These are phyloP conservation scores for Nevesoporus exiguus DNA, from an alignment of 768 basidiomycete genomes.

Conservation along the genomic window DNA sequence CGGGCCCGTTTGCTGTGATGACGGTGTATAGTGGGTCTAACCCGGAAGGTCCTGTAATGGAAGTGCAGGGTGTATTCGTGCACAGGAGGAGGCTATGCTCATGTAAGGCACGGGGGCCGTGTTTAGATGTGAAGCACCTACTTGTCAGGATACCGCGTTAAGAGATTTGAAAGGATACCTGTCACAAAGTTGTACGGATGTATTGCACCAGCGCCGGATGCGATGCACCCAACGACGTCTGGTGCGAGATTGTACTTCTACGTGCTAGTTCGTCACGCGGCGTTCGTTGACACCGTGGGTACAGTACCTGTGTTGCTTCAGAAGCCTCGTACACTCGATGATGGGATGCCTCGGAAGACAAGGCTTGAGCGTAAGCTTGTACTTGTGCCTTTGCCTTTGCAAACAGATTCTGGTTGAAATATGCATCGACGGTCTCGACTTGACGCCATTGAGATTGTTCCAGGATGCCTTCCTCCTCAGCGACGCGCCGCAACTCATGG, in stretches of 20 bases:
- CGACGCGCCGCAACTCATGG: conserved; percentile 43
- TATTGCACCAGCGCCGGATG: conserved; percentile 54
- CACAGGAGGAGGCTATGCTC: conserved; percentile 53
- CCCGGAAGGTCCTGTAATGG: conserved; percentile 36
- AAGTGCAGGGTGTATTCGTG: conserved; percentile 60
- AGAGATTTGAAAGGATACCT: conserved; percentile 51
- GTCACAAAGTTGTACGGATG: conserved; percentile 73
- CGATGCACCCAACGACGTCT: conserved; percentile 47
- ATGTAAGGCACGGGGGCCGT: background rate
- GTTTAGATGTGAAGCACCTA: conserved; percentile 26
- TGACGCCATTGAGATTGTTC: conserved; percentile 53
- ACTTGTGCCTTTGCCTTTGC: conserved; percentile 41
- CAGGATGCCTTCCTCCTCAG: conserved; percentile 51
- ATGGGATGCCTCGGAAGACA: conserved; percentile 45
- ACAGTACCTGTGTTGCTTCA: conserved; percentile 32
- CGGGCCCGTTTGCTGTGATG: conserved; percentile 56
- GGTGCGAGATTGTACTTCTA: conserved; percentile 49
- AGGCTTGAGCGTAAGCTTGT: conserved; percentile 42
- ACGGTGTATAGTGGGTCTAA: conserved; percentile 44
- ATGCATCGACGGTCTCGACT: conserved; percentile 60
- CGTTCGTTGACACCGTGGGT: background rate
- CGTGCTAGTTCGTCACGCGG: background rate
- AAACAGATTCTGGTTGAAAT: conserved; percentile 41
- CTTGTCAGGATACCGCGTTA: conserved; percentile 45
- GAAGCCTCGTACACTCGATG: conserved; percentile 32